Evolutionary conservation across 2,329 filamentous ascomycete genomes (phyloP).

Genomic region (Colletotrichum chlorophyti): DNA sequence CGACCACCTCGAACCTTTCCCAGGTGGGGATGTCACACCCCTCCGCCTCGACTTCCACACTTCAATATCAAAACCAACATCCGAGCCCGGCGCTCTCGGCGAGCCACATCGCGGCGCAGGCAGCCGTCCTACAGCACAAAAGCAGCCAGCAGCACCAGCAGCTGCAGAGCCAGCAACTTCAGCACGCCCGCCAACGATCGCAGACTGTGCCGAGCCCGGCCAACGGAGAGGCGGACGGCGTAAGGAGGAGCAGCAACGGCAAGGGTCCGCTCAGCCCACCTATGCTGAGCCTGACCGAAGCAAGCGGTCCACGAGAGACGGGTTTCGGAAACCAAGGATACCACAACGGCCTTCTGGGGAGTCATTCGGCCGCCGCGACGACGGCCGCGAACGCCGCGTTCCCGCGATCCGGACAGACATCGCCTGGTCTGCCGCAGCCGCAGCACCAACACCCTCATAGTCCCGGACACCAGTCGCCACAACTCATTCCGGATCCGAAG

Average conservation of each 20-base stretch:
- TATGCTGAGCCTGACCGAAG: slow-evolving; percentile 68
- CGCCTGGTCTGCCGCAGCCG: slow-evolving; percentile 49
- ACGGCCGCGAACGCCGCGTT: slow-evolving; percentile 78
- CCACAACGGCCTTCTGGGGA: slow-evolving; percentile 67
- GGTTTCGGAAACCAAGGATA: slow-evolving; percentile 59
- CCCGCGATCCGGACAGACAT: slow-evolving; percentile 65
- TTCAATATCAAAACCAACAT: slow-evolving; percentile 17
- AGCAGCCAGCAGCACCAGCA: slow-evolving; percentile 39
- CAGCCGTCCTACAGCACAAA: slow-evolving; percentile 73
- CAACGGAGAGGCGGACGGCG: slow-evolving; percentile 11
- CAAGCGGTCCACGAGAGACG: slow-evolving; percentile 65
- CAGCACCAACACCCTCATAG: slow-evolving; percentile 38
- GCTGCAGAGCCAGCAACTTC: slow-evolving; percentile 64
- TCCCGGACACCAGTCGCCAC: slow-evolving; percentile 45
- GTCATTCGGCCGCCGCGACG: slow-evolving; percentile 69
- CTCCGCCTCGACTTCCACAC: slow-evolving; percentile 36
- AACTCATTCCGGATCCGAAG: slow-evolving; percentile 57
- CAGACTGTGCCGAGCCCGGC: slow-evolving; percentile 71
- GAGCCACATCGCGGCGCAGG: slow-evolving; percentile 83
- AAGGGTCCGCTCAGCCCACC: slow-evolving; percentile 66
- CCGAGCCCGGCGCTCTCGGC: slow-evolving; percentile 56
- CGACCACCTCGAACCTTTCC: slow-evolving; percentile 60
- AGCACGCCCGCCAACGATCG: slow-evolving; percentile 70
- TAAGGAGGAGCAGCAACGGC: slow-evolving; percentile 51
- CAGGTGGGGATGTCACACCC: slow-evolving; percentile 54